Evolutionary conservation across 148 eudicot species (phyloP), one percentile per base, ranked within the genome.

Genomic region (Rhododendron simsii): DNA sequence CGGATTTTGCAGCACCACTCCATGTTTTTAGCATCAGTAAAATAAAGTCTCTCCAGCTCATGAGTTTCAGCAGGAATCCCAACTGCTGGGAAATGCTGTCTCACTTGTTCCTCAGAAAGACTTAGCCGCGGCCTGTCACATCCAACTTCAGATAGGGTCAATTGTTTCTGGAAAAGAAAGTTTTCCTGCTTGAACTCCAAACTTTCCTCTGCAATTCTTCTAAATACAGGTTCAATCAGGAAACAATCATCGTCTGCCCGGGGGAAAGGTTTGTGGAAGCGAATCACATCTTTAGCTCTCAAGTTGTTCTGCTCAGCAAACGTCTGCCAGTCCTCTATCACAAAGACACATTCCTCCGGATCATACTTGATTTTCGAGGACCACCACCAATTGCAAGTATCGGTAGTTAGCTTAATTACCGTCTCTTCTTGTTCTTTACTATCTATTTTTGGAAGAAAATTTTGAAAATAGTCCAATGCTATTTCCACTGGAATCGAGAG

Each of bases 401-500:
- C 39, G 0, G 47, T 78, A 18, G 28, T 44, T 3, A 78, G 23
- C 45, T 21, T 21, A 7, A 78, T 39, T 11, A 20, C 47, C 2
- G 4, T 44, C 81, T 20, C 76, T 71, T 71, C 18, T 28, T 71
- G 18, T 71, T 30, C 39, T 71, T 71, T 71, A 4, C 16, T 3
- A 12, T 28, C 39, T 30, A 0, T 13, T 71, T 18, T 23, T 65
- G 71, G 76, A 13, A 44, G 15, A 23, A 44, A 21, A 10, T 33
- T 26, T 45, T 5, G 33, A 2, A 78, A 78, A 47, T 12, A 5
- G 33, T 78, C 55, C 30, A 20, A 8, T 44, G 81, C 81, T 10
- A 23, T 45, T 78, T 78, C 55, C 20, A 45, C 81, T 12, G 81
- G 81, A 78, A 78, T 78, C 5, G 47, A 47, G 81, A 78, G 81